Conservation (phyloP, 2,329 filamentous ascomycete genomes). For the Colletotrichum sp. region DNA sequence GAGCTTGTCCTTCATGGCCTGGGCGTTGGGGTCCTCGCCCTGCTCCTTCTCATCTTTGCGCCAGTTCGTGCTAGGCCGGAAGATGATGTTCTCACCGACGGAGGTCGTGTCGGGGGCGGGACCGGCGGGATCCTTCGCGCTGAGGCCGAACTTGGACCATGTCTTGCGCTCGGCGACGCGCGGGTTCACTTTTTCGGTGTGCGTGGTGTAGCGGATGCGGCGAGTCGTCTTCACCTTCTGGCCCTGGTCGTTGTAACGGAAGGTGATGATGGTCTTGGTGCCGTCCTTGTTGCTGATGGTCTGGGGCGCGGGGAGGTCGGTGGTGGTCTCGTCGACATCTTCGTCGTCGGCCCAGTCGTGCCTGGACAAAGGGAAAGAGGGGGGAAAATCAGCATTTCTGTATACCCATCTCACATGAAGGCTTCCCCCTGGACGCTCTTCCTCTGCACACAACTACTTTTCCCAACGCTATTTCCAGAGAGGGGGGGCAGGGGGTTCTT, state of each 20-base stretch:
- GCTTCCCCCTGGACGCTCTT: too few species aligned
- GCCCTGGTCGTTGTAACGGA: slow-evolving; percentile 88
- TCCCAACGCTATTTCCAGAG: not conserved
- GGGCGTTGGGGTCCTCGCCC: slow-evolving; percentile 74
- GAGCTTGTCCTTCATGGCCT: slow-evolving; percentile 79
- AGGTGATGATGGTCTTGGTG: slow-evolving; percentile 93
- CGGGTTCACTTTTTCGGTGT: slow-evolving; percentile 94
- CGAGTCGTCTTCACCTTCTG: slow-evolving; percentile 98
- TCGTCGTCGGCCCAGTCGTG: slow-evolving; percentile 97
- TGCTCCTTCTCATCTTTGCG: slow-evolving; percentile 87
- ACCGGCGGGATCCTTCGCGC: slow-evolving; percentile 82
- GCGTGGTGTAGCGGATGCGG: slow-evolving; percentile 88
- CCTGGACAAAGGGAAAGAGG: slow-evolving; percentile 31
- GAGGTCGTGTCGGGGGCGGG: slow-evolving; percentile 90
- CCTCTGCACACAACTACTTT: not conserved
- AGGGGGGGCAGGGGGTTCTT: not conserved
- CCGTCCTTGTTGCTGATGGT: slow-evolving; percentile 98
- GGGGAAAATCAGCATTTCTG: not conserved
- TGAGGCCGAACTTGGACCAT: slow-evolving; percentile 92
- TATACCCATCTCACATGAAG: not conserved
- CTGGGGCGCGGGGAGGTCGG: slow-evolving; percentile 81
- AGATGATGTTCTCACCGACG: slow-evolving; percentile 97
- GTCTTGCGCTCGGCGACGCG: slow-evolving; percentile 92
- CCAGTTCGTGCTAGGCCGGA: slow-evolving; percentile 93
- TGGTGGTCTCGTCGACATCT: slow-evolving; percentile 76